These are phyloP conservation scores for Schizothecium vesticola DNA, from an alignment of 495 filamentous ascomycete species.

Conservation along the genomic window DNA sequence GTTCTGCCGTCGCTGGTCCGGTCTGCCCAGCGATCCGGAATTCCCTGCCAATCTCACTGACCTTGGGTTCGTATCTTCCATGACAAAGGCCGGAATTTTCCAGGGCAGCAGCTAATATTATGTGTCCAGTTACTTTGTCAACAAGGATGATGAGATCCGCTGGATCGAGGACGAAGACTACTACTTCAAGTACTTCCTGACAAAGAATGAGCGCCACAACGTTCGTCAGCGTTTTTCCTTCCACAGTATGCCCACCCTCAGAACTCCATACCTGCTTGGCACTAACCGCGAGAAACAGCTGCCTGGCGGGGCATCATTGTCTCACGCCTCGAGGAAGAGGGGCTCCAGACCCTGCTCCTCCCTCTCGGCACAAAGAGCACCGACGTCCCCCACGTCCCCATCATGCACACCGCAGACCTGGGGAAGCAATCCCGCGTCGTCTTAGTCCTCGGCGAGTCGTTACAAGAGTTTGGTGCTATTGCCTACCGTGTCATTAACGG, in stretches of 20 bases:
- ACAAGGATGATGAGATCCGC: slow-evolving; percentile 64
- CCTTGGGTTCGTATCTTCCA: slow-evolving; percentile 56
- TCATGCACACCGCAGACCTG: slow-evolving; percentile 59
- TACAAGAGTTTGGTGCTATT: slow-evolving; percentile 69
- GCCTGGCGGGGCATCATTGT: slow-evolving; percentile 57
- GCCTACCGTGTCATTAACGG: slow-evolving; percentile 60
- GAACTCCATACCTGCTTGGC: background rate
- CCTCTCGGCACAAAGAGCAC: slow-evolving; percentile 45
- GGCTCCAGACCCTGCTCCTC: slow-evolving; percentile 53
- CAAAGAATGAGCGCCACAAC: slow-evolving; percentile 66
- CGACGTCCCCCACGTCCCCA: slow-evolving; percentile 56
- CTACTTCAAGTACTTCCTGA: slow-evolving; percentile 68
- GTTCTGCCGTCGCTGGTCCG: slow-evolving; percentile 59
- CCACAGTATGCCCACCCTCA: slow-evolving; percentile 47
- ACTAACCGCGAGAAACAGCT: slow-evolving; percentile 36
- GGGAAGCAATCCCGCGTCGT: slow-evolving; percentile 55
- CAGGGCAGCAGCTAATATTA: slow-evolving; percentile 7
- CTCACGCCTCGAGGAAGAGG: slow-evolving; percentile 53
- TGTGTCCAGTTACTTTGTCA: slow-evolving; percentile 59
- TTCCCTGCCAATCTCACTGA: slow-evolving; percentile 58
- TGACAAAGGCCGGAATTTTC: background rate
- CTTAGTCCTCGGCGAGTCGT: slow-evolving; percentile 65
- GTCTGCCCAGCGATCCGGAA: slow-evolving; percentile 64
- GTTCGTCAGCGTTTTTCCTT: slow-evolving; percentile 63
- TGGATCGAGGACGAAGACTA: slow-evolving; percentile 57